Evolutionary conservation across 1,284 basidiomycete genomes (phyloP), one percentile per base, ranked within the genome.

Genomic region (Leucoagaricus sp.): DNA sequence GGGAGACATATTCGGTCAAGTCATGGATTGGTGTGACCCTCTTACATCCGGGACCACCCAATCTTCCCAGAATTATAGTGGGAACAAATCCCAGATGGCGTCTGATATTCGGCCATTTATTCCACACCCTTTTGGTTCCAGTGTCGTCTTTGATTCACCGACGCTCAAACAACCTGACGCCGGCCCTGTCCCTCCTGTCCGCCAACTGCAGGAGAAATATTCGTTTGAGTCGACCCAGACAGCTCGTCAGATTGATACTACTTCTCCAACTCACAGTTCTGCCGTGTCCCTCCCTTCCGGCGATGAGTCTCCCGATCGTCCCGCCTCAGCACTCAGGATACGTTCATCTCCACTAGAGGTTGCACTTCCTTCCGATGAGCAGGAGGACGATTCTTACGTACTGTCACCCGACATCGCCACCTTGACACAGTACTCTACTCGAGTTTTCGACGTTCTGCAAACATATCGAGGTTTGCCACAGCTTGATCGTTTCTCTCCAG

Each of bases 361-460:
- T 12, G 17, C 38, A 13, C 29, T 50, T 17, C 23, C 26, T 10
- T 5, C 33, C 26, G 41, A 38, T 6, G 55, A 45, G 26, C 55
- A 45, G 17, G 48, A 47, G 19, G 54, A 66, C 21, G 55, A 51
- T 17, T 34, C 52, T 2, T 63, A 61, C 34, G 58, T 58, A 6
- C 67, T 67, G n/a, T 60, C 58, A 19, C 71, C 73, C 0, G 79
- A 82, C 63, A 80, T 82, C 1, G 69, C 73, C 38, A 74, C 83
- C 61, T 78, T 83, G 46, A 84, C 88, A 10, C 80, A 81, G 12
- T 89, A 89, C 64, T 82, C 87, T 1, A 83, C 84, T 1, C 83
- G 86, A 50, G 82, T 92, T 0, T 93, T 92, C 64, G 89, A 93
- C 57, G 85, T 92, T 3, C 69, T 93, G n/a, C 91, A 93, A 67